Percentiles rank a stretch among this genome's conserved stretches.
Conservation (phyloP, 169 alveolate species). For the Cryptosporidium meleagridis region DNA sequence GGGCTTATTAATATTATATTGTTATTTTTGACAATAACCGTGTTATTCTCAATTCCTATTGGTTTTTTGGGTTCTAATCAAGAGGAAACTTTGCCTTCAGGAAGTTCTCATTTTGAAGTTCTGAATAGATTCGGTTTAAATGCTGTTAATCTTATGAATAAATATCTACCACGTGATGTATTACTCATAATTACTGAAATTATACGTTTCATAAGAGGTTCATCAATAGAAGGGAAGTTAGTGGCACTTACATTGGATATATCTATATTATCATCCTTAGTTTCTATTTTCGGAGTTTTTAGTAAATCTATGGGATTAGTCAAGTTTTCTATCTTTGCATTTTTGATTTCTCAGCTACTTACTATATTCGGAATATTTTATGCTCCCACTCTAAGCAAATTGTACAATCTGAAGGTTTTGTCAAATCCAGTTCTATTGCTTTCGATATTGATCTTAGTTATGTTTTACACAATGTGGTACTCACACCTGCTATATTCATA, state of each 20-base stretch:
- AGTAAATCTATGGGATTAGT: conserved; percentile 34
- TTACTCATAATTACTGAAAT: not conserved
- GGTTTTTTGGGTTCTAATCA: not conserved
- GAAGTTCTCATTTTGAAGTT: not conserved
- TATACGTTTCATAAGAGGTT: conserved; percentile 7
- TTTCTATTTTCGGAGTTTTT: conserved; percentile 34
- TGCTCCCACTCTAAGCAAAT: conserved; percentile 15
- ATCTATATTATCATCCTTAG: conserved; percentile 7
- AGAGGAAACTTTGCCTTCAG: not conserved
- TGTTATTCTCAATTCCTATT: conserved; percentile 21
- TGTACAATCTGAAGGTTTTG: not conserved
- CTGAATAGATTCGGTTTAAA: not conserved
- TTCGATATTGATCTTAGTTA: not conserved
- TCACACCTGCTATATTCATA: conserved; percentile 48
- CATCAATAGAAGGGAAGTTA: conserved; percentile 1
- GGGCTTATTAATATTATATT: not conserved
- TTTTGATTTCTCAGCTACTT: conserved; percentile 3
- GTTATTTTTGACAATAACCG: not conserved
- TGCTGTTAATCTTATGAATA: not conserved
- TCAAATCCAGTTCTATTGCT: conserved; percentile 26
- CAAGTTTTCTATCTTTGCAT: conserved; percentile 25
- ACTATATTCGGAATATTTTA: conserved; percentile 27
- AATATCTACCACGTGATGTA: not conserved
- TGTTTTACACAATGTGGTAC: conserved; percentile 48
- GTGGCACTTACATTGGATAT: not conserved